These are phyloP conservation scores for Hypoxylon sp. DNA, from an alignment of 2,329 filamentous ascomycete species.

Conservation along the genomic window DNA sequence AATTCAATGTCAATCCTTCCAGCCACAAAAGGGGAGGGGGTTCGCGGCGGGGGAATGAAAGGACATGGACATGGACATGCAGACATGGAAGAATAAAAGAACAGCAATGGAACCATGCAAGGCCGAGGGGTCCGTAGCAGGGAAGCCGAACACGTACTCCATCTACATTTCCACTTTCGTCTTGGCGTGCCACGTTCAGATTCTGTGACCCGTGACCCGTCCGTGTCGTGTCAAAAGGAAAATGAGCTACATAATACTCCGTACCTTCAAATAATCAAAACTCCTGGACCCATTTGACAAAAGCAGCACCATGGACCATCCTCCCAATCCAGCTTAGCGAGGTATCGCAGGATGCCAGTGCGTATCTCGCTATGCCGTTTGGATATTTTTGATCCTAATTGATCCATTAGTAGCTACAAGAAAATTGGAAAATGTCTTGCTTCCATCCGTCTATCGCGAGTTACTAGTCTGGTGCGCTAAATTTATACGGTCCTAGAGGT, in stretches of 20 bases:
- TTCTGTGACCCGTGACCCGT: slow-evolving; percentile 43
- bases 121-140: slow-evolving; percentile 40
- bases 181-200: slow-evolving; percentile 45
- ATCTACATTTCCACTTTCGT: slow-evolving; percentile 41
- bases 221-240: slow-evolving; percentile 43
- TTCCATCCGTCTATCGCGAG: slow-evolving; percentile 17
- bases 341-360: slow-evolving; percentile 20
- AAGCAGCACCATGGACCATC: slow-evolving; percentile 40
- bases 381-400: slow-evolving; percentile 27
- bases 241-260: slow-evolving; percentile 23
- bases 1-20: slow-evolving; percentile 29
- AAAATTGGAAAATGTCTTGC: slow-evolving; percentile 32
- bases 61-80: slow-evolving; percentile 19
- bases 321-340: slow-evolving; percentile 36
- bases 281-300: slow-evolving; percentile 30
- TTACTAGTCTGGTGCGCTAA: slow-evolving; percentile 8
- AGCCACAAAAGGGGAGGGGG: slow-evolving; percentile 43
- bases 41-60: slow-evolving; percentile 35
- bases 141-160: slow-evolving; percentile 42
- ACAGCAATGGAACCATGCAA: slow-evolving; percentile 35
- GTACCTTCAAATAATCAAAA: slow-evolving; percentile 32
- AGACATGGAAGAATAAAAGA: slow-evolving; percentile 35
- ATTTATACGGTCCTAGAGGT: slow-evolving; percentile 13
- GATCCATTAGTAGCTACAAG: slow-evolving; percentile 17
- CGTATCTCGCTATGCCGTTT: slow-evolving; percentile 16